Evolutionary conservation across 345 rosid genomes (phyloP).

Genomic region (Brassica rapa): DNA sequence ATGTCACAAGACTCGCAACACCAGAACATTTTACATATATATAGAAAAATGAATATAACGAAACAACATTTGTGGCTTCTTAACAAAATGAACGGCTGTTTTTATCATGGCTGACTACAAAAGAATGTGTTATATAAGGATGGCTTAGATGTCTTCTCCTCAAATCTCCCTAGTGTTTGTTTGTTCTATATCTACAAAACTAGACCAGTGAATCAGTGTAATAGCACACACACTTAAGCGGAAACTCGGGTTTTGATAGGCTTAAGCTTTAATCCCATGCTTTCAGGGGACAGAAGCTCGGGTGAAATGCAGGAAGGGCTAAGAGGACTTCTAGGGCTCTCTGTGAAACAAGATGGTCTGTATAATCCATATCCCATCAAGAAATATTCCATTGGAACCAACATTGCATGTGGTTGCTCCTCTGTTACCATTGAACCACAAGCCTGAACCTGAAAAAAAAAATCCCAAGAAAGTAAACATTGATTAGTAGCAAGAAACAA

Average conservation of each 20-base stretch:
- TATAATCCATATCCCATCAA: conserved; percentile 88
- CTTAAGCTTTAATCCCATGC: conserved; percentile 98
- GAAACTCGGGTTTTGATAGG: conserved; percentile 82
- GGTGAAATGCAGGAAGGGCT: conserved; percentile 89
- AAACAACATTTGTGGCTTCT: conserved; percentile 31
- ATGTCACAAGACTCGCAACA: not conserved
- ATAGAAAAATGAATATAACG: conserved; percentile 34
- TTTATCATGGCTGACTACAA: conserved; percentile 54
- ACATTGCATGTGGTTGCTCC: conserved; percentile 96
- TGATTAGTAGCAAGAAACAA: not conserved
- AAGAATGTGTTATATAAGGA: conserved; percentile 50
- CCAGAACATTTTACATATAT: not conserved
- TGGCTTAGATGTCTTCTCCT: conserved; percentile 24
- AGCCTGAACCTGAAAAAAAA: conserved; percentile 76
- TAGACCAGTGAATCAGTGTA: conserved; percentile 19
- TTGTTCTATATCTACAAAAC: conserved; percentile 42
- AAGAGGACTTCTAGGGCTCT: conserved; percentile 91
- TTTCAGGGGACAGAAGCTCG: conserved; percentile 95
- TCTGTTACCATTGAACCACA: conserved; percentile 99
- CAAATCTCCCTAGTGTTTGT: conserved; percentile 31
- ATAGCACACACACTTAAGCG: conserved; percentile 21
- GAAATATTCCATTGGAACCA: conserved; percentile 94
- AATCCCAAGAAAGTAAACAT: not conserved
- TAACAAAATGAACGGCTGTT: conserved; percentile 21
- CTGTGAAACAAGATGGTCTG: conserved; percentile 62